Base-by-base conservation (phyloP, 169 alveolate species). In the Cryptosporidium viatorum region DNA sequence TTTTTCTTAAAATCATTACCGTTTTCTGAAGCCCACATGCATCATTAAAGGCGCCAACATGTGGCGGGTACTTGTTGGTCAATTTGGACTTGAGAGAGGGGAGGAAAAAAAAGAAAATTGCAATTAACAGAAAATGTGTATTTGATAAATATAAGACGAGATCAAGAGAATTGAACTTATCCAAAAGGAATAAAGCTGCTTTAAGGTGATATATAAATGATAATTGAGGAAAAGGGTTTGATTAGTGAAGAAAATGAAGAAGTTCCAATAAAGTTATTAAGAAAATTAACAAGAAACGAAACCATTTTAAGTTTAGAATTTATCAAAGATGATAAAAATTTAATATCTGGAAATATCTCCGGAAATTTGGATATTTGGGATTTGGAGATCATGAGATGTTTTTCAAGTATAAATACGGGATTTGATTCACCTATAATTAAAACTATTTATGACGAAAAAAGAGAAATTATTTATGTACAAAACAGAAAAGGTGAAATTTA, bases 331-430 rank as follows among this genome's bases (percentile, higher is more conserved):
- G 71, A 73, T 9, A 48, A 1, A 0, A 5, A 7, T 23, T 33
- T 73, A 21, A 29, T 73, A 4, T 73, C 71, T 10, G 86, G 86
- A 33, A 73, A 37, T 29, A 23, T 37, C 16, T 35, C 31, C 29
- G 86, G 86, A 9, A 35, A 31, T 3, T 18, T 73, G 39, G 59
- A 59, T 23, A 29, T 73, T 37, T 73, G 86, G 86, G 71, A 58
- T 9, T 39, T 73, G n/a, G 70, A 55, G 14, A 50, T 12, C 31
- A 26, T 41, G 71, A 73, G 60, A 14, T 59, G 70, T 1, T 23
- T 62, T 12, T 21, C 31, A 7, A 73, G 45, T 10, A 35, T 55
- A n/a, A 10, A 55, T 26, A 55, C 7, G 8, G 41, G 29, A 23
- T 26, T 31, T 29, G 33, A 23, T 9, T 16, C 9, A 5, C 39